These are phyloP conservation scores for Colletotrichum karsti DNA, from an alignment of 2,329 filamentous ascomycete genomes.

Conservation along the genomic window DNA sequence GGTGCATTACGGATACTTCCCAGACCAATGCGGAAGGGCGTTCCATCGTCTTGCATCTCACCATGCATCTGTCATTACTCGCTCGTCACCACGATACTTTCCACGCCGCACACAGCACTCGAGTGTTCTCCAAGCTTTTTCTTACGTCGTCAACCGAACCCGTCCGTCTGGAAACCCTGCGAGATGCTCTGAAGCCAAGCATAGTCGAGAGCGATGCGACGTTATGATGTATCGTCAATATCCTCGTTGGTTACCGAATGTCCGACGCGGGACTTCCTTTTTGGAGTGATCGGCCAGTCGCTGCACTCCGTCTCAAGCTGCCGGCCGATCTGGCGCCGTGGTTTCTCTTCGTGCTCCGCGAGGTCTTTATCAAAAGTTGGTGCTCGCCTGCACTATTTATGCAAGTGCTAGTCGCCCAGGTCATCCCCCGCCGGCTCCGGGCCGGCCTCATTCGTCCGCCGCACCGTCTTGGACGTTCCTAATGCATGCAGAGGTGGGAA, in stretches of 20 bases:
- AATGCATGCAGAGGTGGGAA: slow-evolving; percentile 36
- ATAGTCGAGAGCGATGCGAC: not conserved
- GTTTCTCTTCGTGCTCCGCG: not conserved
- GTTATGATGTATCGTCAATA: not conserved
- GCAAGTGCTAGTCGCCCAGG: slow-evolving; percentile 19
- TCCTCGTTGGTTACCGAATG: not conserved
- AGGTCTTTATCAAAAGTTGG: not conserved
- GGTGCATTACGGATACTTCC: not conserved
- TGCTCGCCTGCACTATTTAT: slow-evolving; percentile 22
- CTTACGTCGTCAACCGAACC: not conserved
- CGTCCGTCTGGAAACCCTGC: not conserved
- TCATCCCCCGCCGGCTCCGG: slow-evolving; percentile 17
- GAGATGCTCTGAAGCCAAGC: not conserved
- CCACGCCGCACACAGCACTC: not conserved
- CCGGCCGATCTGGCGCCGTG: not conserved
- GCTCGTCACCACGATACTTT: not conserved
- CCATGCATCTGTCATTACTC: slow-evolving; percentile 1
- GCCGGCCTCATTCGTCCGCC: slow-evolving; percentile 26
- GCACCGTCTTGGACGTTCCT: slow-evolving; percentile 19
- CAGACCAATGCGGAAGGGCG: not conserved
- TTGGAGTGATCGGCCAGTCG: not conserved
- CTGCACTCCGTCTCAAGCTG: not conserved
- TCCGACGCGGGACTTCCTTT: not conserved
- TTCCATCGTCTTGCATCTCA: not conserved
- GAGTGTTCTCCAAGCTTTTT: not conserved